A percentile compares a stretch with the other conserved stretches of the same genome.
Conservation (phyloP, 2,329 filamentous ascomycete species). For the Pseudodiploospora longispora region DNA sequence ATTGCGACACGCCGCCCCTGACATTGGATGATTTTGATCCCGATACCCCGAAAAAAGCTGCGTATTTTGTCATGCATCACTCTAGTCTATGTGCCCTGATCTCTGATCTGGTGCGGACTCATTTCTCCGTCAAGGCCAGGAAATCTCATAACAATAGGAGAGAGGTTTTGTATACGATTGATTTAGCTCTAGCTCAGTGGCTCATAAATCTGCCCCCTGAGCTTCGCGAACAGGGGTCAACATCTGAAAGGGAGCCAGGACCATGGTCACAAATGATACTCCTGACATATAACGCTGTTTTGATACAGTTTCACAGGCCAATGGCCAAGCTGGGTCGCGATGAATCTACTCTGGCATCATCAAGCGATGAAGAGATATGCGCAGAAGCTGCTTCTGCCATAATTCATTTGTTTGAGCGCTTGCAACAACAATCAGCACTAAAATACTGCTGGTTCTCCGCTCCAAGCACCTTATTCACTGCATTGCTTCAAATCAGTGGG, state of each 20-base stretch:
- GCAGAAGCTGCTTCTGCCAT: neutral
- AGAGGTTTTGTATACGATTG: neutral
- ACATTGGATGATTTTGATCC: conserved; percentile 1
- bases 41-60: neutral
- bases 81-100: conserved; percentile 6
- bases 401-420: neutral
- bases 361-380: neutral
- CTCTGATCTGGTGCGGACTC: neutral
- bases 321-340: neutral
- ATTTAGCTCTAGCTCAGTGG: neutral
- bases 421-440: neutral
- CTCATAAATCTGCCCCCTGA: neutral
- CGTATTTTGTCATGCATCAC: conserved; percentile 5
- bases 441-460: neutral
- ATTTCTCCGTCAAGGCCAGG: neutral
- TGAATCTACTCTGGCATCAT: neutral
- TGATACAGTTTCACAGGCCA: neutral
- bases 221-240: neutral
- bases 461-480: neutral
- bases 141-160: neutral
- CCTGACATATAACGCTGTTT: neutral
- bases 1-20: conserved; percentile 1
- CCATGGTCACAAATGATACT: neutral
- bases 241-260: neutral
- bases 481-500: neutral